Percentiles rank a stretch among this genome's conserved stretches.
These are phyloP conservation scores for Amauroascus verrucosus DNA, from an alignment of 2,329 filamentous ascomycete genomes.

Conservation along the genomic window DNA sequence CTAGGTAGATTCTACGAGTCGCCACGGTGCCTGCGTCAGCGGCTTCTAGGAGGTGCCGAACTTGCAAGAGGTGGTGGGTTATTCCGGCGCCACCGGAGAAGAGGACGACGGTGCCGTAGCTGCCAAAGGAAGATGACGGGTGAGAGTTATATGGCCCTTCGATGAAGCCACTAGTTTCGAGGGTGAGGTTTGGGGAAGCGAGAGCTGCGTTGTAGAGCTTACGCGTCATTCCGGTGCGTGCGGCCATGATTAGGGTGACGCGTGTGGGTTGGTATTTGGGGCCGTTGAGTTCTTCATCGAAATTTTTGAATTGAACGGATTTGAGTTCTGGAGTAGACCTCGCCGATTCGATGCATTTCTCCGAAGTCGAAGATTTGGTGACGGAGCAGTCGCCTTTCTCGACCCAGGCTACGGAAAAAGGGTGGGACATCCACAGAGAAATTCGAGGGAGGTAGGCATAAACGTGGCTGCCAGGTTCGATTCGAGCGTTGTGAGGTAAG, in stretches of 20 bases:
- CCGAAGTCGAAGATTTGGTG: constrained; percentile 15
- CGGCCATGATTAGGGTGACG: constrained; percentile 50
- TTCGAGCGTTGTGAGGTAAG: constrained; percentile 44
- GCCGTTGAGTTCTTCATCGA: constrained; percentile 20
- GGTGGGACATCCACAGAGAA: constrained; percentile 41
- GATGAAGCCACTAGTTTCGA: constrained; percentile 47
- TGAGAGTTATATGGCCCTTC: constrained; percentile 56
- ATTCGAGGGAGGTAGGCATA: constrained; percentile 49
- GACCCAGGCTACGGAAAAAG: constrained; percentile 41
- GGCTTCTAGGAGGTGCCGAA: constrained; percentile 48
- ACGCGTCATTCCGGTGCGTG: constrained; percentile 54
- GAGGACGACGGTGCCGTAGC: constrained; percentile 55
- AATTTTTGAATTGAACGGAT: constrained; percentile 22
- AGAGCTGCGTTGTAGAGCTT: constrained; percentile 49
- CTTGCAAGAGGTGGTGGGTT: constrained; percentile 53
- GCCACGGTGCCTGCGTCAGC: constrained; percentile 45
- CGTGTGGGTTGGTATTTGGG: constrained; percentile 23
- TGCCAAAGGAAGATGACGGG: constrained; percentile 44
- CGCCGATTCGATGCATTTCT: constrained; percentile 8
- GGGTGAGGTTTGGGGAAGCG: constrained; percentile 39
- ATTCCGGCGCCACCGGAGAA: constrained; percentile 58
- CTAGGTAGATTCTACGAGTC: constrained; percentile 49
- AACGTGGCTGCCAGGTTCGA: constrained; percentile 49
- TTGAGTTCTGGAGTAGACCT: constrained; percentile 22
- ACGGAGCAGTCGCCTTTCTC: constrained; percentile 28